Conservation (phyloP, 2,329 filamentous ascomycete species). For the Epichloe festucae region DNA sequence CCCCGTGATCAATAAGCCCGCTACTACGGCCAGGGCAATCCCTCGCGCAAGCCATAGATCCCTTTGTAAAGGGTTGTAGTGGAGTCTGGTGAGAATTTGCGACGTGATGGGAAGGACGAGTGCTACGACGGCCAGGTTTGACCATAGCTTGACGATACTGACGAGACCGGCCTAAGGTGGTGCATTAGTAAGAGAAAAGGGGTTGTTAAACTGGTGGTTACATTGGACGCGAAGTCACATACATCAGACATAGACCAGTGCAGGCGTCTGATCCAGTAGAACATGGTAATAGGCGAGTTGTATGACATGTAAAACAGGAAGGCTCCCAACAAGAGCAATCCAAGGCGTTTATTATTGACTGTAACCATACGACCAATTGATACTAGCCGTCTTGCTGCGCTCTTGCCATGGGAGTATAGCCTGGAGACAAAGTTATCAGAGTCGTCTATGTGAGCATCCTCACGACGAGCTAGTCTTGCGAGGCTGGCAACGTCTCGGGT, state of each 20-base stretch:
- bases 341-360: slow-evolving; percentile 1
- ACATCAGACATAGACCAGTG: not conserved
- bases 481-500: slow-evolving; percentile 3
- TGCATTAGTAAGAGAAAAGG: not conserved
- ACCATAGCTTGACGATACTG: not conserved
- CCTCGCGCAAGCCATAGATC: slow-evolving; percentile 4
- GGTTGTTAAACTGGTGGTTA: not conserved
- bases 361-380: not conserved
- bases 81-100: not conserved
- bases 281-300: not conserved
- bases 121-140: not conserved
- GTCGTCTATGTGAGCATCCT: not conserved
- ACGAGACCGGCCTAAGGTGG: not conserved
- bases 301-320: slow-evolving; percentile 1
- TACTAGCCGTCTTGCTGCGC: not conserved
- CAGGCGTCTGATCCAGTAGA: not conserved
- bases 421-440: not conserved
- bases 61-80: not conserved
- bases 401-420: not conserved
- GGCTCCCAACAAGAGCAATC: not conserved
- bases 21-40: not conserved
- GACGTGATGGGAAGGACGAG: not conserved
- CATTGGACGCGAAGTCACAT: not conserved
- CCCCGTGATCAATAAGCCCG: not conserved
- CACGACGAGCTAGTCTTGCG: too few species aligned